phyloP scores from a whole-genome alignment of 2,329 filamentous ascomycete species.

The Monosporascus sp. region DNA sequence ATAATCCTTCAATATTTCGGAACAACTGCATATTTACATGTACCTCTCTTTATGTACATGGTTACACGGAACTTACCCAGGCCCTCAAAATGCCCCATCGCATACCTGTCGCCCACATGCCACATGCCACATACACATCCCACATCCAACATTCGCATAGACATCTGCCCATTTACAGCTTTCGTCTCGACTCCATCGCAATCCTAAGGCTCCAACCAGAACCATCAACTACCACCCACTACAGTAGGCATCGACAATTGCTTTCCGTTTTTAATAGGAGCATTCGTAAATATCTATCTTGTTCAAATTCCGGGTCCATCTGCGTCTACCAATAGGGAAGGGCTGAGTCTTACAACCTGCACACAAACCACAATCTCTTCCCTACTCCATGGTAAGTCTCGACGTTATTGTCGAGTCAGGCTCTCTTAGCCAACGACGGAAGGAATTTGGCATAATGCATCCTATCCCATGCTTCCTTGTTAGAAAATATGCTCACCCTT shows the following conservation, averaged over 20 bases:
- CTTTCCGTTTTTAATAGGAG: not conserved
- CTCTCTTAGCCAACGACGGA: too few relatives aligned
- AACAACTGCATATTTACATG: not conserved
- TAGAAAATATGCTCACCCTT: slow-evolving; percentile 5
- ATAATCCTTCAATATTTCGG: not conserved
- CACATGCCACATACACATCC: too few relatives aligned
- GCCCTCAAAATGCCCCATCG: not conserved
- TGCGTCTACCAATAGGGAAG: not conserved
- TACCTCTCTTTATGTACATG: too few relatives aligned
- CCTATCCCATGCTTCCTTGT: not conserved
- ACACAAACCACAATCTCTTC: not conserved
- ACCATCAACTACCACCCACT: too few relatives aligned
- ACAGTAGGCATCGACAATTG: too few relatives aligned
- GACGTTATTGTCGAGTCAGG: too few relatives aligned
- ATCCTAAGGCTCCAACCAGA: too few relatives aligned
- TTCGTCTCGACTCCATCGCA: too few relatives aligned
- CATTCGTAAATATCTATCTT: not conserved
- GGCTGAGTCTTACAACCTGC: not conserved
- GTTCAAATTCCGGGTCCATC: not conserved
- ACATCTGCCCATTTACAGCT: too few relatives aligned
- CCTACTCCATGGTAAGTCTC: slow-evolving; percentile 4
- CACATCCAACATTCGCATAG: too few relatives aligned
- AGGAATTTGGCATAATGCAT: too few relatives aligned
- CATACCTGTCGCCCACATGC: not conserved
- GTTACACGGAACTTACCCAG: not conserved